Percentiles rank a stretch among this genome's conserved stretches.
phyloP scores from a whole-genome alignment of 2,329 filamentous ascomycete genomes.

The Alternaria atra region DNA sequence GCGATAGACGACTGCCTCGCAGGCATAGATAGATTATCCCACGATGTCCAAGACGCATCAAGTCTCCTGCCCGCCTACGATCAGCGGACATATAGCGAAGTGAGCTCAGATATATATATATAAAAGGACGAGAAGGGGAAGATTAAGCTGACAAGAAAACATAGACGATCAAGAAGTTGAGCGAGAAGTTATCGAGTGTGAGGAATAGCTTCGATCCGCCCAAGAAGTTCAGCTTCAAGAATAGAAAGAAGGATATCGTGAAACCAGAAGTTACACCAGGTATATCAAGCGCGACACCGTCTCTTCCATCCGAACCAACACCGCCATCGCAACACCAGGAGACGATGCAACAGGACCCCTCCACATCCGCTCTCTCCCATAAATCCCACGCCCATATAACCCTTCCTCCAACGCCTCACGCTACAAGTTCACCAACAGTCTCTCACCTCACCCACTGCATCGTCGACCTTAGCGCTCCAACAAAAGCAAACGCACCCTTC shows the following conservation, averaged over 20 bases:
- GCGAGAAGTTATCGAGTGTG: conserved; percentile 78
- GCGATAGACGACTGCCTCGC: conserved; percentile 82
- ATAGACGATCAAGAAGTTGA: conserved; percentile 80
- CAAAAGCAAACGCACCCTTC: conserved; percentile 61
- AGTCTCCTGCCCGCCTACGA: conserved; percentile 88
- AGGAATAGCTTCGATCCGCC: conserved; percentile 72
- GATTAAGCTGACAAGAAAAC: conserved; percentile 51
- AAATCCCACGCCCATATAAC: conserved; percentile 69
- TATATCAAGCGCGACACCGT: neutral
- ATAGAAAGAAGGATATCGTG: conserved; percentile 61
- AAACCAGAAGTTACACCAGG: neutral
- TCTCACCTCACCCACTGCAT: conserved; percentile 75
- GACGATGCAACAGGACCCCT: neutral
- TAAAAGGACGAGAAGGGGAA: conserved; percentile 74
- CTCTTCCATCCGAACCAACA: conserved; percentile 37
- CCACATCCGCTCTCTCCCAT: conserved; percentile 21
- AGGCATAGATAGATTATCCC: conserved; percentile 80
- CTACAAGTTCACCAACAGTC: conserved; percentile 77
- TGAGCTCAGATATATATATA: conserved; percentile 81
- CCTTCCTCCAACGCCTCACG: conserved; percentile 73
- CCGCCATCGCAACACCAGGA: conserved; percentile 39
- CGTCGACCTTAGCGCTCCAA: conserved; percentile 79
- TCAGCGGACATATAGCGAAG: conserved; percentile 83
- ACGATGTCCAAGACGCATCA: conserved; percentile 83
- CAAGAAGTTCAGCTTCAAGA: conserved; percentile 85